Conservation (phyloP, 306 rosid genomes). For the Malus asiatica region DNA sequence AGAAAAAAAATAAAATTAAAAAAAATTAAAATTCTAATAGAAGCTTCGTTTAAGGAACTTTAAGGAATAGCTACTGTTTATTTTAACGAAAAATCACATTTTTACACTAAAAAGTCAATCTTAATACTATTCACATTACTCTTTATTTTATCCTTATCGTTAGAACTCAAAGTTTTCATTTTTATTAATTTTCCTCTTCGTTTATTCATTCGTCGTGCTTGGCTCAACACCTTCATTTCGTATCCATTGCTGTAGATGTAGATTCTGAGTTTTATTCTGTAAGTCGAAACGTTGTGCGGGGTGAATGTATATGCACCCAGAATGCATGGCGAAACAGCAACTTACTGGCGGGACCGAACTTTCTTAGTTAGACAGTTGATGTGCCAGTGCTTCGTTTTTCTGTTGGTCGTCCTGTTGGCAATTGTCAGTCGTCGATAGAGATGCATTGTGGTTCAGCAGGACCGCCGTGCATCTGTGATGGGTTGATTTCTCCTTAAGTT, state of each 20-base stretch:
- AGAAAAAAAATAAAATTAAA: background rate
- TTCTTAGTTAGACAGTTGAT: too few relatives aligned
- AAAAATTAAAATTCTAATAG: background rate
- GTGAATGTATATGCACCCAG: background rate
- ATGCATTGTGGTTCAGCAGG: background rate
- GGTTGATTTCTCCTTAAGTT: background rate
- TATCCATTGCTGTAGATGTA: background rate
- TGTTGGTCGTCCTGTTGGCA: background rate
- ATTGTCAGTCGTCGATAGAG: background rate
- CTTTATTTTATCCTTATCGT: too few relatives aligned
- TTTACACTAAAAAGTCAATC: too few relatives aligned
- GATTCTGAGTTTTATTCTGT: background rate
- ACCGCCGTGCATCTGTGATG: background rate
- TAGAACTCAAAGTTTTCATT: too few relatives aligned
- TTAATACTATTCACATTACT: rapidly evolving
- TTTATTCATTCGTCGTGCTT: background rate
- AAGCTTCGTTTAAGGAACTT: background rate
- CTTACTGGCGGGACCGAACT: background rate
- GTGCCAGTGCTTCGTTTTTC: background rate
- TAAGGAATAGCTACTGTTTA: too few relatives aligned
- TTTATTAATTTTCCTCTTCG: background rate
- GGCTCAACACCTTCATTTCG: background rate
- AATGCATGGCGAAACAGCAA: background rate
- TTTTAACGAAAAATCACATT: too few relatives aligned
- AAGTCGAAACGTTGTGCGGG: background rate